Evolutionary conservation across 1,284 basidiomycete genomes (phyloP).

Genomic region (Chalciporus sp.): DNA sequence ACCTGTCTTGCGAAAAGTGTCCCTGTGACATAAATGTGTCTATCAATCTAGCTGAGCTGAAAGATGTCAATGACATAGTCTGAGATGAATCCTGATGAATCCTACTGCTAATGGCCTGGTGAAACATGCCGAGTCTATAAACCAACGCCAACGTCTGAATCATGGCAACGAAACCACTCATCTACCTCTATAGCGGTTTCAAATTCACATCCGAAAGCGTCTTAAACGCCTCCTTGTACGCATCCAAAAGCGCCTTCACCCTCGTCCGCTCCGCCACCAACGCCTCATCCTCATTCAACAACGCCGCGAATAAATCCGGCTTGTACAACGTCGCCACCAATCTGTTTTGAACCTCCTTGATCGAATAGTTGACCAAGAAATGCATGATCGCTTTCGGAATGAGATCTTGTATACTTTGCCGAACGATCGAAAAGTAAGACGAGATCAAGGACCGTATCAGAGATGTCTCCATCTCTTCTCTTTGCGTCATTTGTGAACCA

Average conservation of each 20-base stretch:
- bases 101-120: no score
- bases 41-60: no score
- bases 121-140: not conserved
- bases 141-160: not conserved
- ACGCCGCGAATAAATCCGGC: constrained; percentile 87
- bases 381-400: constrained; percentile 98
- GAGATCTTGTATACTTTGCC: constrained; percentile 96
- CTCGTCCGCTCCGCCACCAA: constrained; percentile 91
- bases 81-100: not conserved
- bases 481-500: constrained; percentile 59
- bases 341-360: constrained; percentile 94
- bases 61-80: no score
- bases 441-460: constrained; percentile 94
- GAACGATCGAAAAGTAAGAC: constrained; percentile 95
- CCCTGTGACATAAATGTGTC: no score
- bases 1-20: not conserved
- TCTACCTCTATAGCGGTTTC: constrained; percentile 53
- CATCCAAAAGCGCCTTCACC: constrained; percentile 93
- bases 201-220: constrained; percentile 77
- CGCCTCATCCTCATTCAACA: constrained; percentile 96
- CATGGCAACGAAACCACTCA: no score
- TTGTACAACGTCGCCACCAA: constrained; percentile 94
- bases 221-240: constrained; percentile 97
- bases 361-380: constrained; percentile 94
- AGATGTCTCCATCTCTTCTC: constrained; percentile 96